These are phyloP conservation scores for Zizania latifolia DNA, from an alignment of 176 grass and related monocot species.

Conservation along the genomic window DNA sequence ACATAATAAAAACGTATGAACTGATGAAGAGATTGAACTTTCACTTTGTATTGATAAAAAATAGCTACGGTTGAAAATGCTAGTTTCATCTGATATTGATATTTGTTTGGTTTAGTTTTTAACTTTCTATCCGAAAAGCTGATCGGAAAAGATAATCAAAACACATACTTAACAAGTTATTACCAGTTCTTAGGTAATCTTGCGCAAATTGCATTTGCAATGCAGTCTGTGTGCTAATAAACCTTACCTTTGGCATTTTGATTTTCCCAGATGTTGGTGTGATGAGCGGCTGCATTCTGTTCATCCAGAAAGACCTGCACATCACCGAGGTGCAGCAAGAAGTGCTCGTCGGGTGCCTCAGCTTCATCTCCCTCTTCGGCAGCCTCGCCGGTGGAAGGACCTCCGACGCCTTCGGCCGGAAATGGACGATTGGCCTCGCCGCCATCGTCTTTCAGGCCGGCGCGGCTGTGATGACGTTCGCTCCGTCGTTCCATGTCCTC, in stretches of 20 bases:
- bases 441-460: conserved; percentile 66
- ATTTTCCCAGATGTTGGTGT: conserved; percentile 64
- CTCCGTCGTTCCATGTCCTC: conserved; percentile 54
- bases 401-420: conserved; percentile 59
- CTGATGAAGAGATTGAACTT: no score
- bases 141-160: no score
- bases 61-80: no score
- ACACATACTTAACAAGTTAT: no score
- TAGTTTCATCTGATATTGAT: no score
- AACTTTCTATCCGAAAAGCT: no score
- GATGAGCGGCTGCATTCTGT: conserved; percentile 92
- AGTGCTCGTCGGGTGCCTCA: conserved; percentile 71
- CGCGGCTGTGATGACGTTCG: conserved; percentile 63
- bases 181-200: neutral
- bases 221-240: conserved; percentile 1
- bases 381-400: conserved; percentile 73
- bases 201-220: neutral
- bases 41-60: no score
- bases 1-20: no score
- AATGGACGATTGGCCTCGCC: conserved; percentile 73
- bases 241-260: neutral
- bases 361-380: conserved; percentile 79
- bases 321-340: conserved; percentile 92
- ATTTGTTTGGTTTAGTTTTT: no score
- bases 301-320: conserved; percentile 75